A percentile compares a stretch with the other conserved stretches of the same genome.
Conservation (phyloP, 768 basidiomycete genomes). For the Gymnopilus junonius region DNA sequence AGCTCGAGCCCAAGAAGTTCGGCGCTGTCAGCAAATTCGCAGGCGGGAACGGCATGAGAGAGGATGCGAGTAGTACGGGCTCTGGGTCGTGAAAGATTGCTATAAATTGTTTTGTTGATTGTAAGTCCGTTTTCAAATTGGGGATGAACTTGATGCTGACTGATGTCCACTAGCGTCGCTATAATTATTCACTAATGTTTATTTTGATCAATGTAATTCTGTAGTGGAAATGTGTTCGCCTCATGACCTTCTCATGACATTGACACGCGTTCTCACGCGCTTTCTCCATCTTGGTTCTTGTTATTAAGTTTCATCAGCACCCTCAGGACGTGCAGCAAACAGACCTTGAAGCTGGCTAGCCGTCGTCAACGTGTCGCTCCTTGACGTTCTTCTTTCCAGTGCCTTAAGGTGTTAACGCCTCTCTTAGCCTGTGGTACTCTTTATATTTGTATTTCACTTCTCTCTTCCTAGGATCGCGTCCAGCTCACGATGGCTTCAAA, state of each 20-base stretch:
- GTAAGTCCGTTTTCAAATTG: not conserved
- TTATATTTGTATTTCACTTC: not conserved
- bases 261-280: not conserved
- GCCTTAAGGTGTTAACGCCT: not conserved
- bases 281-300: not conserved
- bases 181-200: slow-evolving; percentile 1
- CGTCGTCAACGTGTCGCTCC: not conserved
- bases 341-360: not conserved
- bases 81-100: not conserved
- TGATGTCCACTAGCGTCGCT: not conserved
- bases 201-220: not conserved
- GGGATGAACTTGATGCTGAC: not conserved
- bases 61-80: not conserved
- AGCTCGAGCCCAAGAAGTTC: slow-evolving; percentile 44
- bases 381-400: not conserved
- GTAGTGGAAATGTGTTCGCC: slow-evolving; percentile 5
- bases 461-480: not conserved
- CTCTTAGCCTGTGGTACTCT: not conserved
- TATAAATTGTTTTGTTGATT: not conserved
- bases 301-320: not conserved
- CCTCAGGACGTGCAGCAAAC: not conserved
- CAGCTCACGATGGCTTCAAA: slow-evolving; percentile 11
- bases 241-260: no score
- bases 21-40: slow-evolving; percentile 5
- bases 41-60: not conserved